Base-by-base conservation (phyloP, 768 basidiomycete genomes). In the Pluteus cervinus region DNA sequence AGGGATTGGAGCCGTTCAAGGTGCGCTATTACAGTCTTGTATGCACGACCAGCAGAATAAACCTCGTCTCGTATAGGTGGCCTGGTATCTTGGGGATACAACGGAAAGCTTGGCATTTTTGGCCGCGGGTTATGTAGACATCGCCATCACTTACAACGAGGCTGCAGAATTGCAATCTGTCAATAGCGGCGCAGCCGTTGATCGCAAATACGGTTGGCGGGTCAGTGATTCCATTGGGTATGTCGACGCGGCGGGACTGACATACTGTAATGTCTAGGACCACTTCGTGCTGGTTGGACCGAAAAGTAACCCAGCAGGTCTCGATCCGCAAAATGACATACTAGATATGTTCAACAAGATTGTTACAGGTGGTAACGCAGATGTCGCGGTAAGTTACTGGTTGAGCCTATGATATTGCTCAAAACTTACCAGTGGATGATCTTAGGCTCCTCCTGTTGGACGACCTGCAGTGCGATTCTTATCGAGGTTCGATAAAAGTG, bases 31-130 rank as follows among this genome's bases (percentile, higher is more conserved):
- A 18, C 26, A 20, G 6, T 10, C 14, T 5, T 7, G 30, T 38
- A 15, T 33, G 30, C 18, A 26, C 23, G n/a, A 37, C 7, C 5
- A 12, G 15, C 10, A 22, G 11, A 8, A 14, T 29, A 9, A 37
- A 36, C 8, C 25, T 31, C 16, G 9, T 37, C 18, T 16, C 12
- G 2, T 17, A 9, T 37, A 76, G 75, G 63, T 76, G 16, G 75
- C 59, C 7, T 77, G 76, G 76, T 71, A 71, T 49, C 55, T 76
- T 17, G 73, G 72, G 4, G 76, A 77, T 45, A 75, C 73, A 5
- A 76, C 74, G 0, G 60, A 75, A 36, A 73, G 69, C 40, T 54
- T 77, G 1, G 54, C 53, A 0, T 62, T 58, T 31, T 55, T 77
- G 10, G 58, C 60, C 0, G 53, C 57, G 3, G 69, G 68, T 10